These are phyloP conservation scores for Starmera quercuum DNA, from an alignment of 805 yeast genomes.

Conservation along the genomic window DNA sequence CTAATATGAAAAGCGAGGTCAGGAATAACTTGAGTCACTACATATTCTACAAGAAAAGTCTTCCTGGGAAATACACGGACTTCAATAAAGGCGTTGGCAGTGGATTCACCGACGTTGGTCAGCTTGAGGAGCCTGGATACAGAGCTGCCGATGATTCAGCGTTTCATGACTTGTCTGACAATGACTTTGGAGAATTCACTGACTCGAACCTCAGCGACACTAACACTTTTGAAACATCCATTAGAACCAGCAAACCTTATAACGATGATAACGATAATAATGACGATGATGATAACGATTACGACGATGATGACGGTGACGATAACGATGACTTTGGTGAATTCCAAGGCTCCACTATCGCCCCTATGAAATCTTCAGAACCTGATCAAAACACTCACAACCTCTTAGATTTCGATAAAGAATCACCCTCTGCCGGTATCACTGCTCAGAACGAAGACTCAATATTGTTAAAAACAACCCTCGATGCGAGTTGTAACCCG, in stretches of 20 bases:
- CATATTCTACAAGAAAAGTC: conserved; percentile 1
- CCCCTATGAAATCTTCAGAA: background rate
- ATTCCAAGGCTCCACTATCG: conserved; percentile 22
- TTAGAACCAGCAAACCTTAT: background rate
- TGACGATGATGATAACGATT: conserved; percentile 6
- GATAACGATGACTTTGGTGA: conserved; percentile 30
- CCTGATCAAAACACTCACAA: background rate
- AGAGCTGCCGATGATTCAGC: conserved; percentile 1
- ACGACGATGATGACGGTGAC: conserved; percentile 15
- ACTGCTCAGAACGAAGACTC: no score
- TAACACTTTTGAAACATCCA: no score
- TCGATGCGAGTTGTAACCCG: no score
- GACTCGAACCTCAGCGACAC: no score
- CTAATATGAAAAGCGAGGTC: conserved; percentile 10
- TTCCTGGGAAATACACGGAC: conserved; percentile 5
- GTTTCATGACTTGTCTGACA: conserved; percentile 7
- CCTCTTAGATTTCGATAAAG: no score
- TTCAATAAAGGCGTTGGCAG: no score
- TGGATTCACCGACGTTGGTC: background rate
- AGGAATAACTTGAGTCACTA: conserved; percentile 7
- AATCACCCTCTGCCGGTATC: no score
- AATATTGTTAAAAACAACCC: no score
- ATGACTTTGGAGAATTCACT: background rate
- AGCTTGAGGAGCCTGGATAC: background rate
- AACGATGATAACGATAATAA: conserved; percentile 11